Conservation (phyloP, 164 flowering plant genomes). For the Echeveria elegans region DNA sequence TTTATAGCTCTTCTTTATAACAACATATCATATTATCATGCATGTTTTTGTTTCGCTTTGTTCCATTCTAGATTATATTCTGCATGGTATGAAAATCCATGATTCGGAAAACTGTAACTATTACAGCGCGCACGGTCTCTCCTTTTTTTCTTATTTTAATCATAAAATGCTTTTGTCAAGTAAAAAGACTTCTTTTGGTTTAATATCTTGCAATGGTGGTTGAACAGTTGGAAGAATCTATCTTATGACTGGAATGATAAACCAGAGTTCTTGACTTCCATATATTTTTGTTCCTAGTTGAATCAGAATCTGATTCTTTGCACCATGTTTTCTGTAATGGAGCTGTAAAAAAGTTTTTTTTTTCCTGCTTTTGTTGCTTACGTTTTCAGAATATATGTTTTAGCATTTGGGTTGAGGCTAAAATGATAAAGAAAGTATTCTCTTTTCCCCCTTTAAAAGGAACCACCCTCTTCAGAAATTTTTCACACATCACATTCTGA, state of each 20-base stretch:
- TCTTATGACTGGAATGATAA: too few species aligned
- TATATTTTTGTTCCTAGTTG: background rate
- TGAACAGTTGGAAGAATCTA: background rate
- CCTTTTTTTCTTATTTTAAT: too few species aligned
- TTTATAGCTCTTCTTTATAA: background rate
- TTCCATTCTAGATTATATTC: background rate
- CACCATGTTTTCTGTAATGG: background rate
- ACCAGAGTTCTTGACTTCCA: background rate
- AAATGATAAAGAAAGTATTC: background rate
- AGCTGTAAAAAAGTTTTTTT: background rate
- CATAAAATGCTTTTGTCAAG: background rate
- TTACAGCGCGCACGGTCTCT: background rate
- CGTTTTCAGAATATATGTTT: background rate
- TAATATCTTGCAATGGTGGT: background rate
- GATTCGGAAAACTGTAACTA: background rate
- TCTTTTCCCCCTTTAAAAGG: background rate
- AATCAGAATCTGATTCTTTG: conserved; percentile 3
- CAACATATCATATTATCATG: background rate
- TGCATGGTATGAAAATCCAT: background rate
- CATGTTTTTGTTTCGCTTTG: background rate
- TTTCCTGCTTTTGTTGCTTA: background rate
- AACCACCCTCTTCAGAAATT: background rate
- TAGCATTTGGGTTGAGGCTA: background rate
- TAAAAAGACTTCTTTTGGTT: background rate
- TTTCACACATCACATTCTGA: conserved; percentile 3